Evolutionary conservation across 352 stramenopile species (phyloP), one percentile per base, ranked within the genome.

Genomic region (Globisporangium parvum): DNA sequence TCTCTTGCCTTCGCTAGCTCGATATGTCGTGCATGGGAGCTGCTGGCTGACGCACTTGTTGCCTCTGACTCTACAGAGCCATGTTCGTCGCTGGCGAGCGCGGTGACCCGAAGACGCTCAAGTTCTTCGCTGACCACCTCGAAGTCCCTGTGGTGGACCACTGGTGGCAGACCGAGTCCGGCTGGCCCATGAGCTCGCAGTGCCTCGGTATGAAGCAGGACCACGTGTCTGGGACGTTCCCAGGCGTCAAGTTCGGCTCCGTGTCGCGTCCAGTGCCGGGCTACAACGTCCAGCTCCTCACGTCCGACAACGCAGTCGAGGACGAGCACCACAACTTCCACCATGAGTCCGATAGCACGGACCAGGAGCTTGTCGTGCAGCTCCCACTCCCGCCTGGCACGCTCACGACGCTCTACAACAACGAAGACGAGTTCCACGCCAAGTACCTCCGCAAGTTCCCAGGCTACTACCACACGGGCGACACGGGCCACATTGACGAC

Each of bases 161-260:
- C 64, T 97, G 84, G 75, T 97, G 91, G 91, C 86, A 97, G 66
- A 97, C 90, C 2, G 90, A 97, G 63, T 87, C 87, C 26, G 87
- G 86, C 24, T 95, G 83, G 79, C 88, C 88, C 4, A 80, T 87
- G 47, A 81, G 63, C 46, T 75, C 77, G 1, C 77, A 80, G 40
- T 85, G 78, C 33, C 62, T 93, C 26, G 87, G 85, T 9, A 88
- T 93, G 70, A 58, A 75, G 47, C 85, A 76, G 55, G 87, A 73
- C 47, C 50, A 71, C 21, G 60, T 51, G 17, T 55, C 54, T 2
- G 75, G 71, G 20, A 53, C 62, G 2, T 62, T 73, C 31, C 77
- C 77, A 3, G 69, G 73, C 1, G 76, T 86, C 51, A 88, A 88
- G 35, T 67, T 81, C 20, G 83, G 83, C 12, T 87, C 76, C 28